phyloP scores from a whole-genome alignment of 805 yeast genomes.

The Spathaspora hagerdaliae region DNA sequence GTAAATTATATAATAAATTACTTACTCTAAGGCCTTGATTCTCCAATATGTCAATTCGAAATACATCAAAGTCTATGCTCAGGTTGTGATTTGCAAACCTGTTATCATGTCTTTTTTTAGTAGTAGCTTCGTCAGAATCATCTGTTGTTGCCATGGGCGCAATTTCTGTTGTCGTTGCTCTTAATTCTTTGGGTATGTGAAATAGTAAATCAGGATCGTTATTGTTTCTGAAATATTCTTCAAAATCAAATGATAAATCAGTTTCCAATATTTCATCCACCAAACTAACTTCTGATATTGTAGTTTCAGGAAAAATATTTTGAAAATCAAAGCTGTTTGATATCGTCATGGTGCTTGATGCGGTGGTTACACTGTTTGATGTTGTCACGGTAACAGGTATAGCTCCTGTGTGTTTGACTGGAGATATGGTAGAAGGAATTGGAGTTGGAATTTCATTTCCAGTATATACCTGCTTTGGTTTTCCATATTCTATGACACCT shows the following conservation, averaged over 20 bases:
- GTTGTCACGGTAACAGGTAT: too few species aligned
- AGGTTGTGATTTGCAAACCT: conserved; percentile 1
- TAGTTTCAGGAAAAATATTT: not conserved
- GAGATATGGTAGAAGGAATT: too few species aligned
- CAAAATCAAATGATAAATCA: not conserved
- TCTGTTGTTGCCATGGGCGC: not conserved
- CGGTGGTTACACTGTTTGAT: too few species aligned
- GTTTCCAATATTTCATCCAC: not conserved
- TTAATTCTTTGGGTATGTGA: not conserved
- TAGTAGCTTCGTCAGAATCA: not conserved
- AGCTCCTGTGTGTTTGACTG: too few species aligned
- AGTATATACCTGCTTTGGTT: conserved; percentile 13
- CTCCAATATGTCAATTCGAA: not conserved
- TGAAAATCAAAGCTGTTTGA: too few species aligned
- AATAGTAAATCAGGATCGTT: not conserved
- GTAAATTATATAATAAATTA: not conserved
- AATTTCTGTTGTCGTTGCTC: not conserved
- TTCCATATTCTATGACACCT: conserved; percentile 8
- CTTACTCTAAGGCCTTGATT: not conserved
- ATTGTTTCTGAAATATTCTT: too few species aligned
- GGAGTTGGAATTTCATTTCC: not conserved
- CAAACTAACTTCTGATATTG: not conserved
- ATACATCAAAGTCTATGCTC: conserved; percentile 6
- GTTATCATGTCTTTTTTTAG: not conserved
- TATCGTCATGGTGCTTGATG: too few species aligned